Evolutionary conservation across 2,329 filamentous ascomycete species (phyloP).

Genomic region (Aspergillus sp.): DNA sequence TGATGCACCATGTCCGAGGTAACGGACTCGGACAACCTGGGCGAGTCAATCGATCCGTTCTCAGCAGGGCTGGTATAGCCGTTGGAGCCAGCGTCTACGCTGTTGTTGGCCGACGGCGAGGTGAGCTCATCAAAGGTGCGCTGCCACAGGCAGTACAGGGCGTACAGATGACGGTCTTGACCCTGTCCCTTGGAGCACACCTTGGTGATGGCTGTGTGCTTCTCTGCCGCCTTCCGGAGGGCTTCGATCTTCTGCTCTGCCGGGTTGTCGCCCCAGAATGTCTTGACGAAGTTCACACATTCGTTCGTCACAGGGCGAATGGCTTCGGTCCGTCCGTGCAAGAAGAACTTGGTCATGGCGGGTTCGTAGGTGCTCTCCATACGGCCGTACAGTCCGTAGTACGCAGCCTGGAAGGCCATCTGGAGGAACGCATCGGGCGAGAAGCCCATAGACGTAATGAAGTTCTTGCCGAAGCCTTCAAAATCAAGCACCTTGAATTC

Average conservation of each 20-base stretch:
- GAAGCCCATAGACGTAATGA: conserved; percentile 94
- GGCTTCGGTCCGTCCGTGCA: conserved; percentile 91
- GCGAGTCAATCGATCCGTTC: conserved; percentile 20
- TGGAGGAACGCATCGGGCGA: conserved; percentile 96
- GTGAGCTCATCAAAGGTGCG: conserved; percentile 68
- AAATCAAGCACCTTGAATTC: conserved; percentile 94
- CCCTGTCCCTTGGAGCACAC: conserved; percentile 85
- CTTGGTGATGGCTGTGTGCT: conserved; percentile 69
- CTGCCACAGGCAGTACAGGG: conserved; percentile 91
- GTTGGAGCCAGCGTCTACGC: conserved; percentile 45
- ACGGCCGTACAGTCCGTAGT: conserved; percentile 90
- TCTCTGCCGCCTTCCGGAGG: conserved; percentile 72
- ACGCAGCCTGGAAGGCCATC: conserved; percentile 97
- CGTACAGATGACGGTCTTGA: conserved; percentile 87
- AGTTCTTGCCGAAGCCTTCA: conserved; percentile 83
- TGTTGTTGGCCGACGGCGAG: conserved; percentile 41
- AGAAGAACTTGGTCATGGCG: conserved; percentile 91
- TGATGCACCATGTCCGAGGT: conserved; percentile 33
- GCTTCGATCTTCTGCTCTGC: conserved; percentile 76
- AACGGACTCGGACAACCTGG: conserved; percentile 29
- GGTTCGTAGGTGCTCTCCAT: conserved; percentile 96
- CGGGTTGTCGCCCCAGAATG: conserved; percentile 89
- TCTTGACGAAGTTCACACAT: conserved; percentile 78
- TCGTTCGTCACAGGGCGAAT: conserved; percentile 78
- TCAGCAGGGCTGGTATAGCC: conserved; percentile 56